phyloP scores from a whole-genome alignment of 371 early-diverging fungal genomes.

The Mucor saturninus region DNA sequence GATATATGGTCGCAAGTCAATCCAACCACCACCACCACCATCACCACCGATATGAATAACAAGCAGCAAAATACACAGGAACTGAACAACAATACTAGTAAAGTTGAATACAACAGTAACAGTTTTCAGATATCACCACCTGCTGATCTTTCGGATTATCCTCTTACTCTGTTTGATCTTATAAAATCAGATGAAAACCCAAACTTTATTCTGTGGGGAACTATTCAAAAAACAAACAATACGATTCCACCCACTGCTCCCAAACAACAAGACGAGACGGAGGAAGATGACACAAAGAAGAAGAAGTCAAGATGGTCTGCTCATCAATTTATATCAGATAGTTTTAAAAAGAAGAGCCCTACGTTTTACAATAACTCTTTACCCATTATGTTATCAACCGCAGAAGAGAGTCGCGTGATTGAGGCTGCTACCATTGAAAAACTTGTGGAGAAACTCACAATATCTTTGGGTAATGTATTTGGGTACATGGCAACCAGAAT shows the following conservation, averaged over 20 bases:
- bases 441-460: constrained; percentile 67
- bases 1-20: constrained; percentile 29
- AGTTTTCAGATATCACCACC: constrained; percentile 31
- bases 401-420: constrained; percentile 30
- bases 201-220: constrained; percentile 60
- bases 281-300: constrained; percentile 1
- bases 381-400: neutral
- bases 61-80: no score
- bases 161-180: constrained; percentile 56
- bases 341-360: constrained; percentile 9
- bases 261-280: neutral
- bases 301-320: constrained; percentile 19
- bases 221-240: constrained; percentile 6
- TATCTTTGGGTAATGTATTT: constrained; percentile 48
- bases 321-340: constrained; percentile 13
- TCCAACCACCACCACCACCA: neutral
- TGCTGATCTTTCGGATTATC: constrained; percentile 48
- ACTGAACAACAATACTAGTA: neutral
- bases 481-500: no score
- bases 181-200: constrained; percentile 57
- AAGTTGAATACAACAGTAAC: no score
- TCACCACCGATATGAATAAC: neutral
- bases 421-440: constrained; percentile 71
- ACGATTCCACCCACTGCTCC: constrained; percentile 4
- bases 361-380: neutral